phyloP scores from a whole-genome alignment of 192 early-diverging fungal genomes.

The Backusella tuberculispora region DNA sequence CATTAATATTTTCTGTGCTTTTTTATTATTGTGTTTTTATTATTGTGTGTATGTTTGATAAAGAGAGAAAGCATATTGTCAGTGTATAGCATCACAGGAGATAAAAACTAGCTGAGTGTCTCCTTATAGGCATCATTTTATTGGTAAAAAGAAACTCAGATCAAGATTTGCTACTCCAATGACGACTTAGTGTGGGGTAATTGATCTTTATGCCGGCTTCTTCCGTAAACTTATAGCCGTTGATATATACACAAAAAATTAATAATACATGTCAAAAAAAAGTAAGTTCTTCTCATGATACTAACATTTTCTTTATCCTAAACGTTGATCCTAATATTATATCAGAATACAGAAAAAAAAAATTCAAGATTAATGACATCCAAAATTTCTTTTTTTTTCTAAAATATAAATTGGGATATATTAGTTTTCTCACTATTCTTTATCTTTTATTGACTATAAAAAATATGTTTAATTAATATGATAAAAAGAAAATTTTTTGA shows the following conservation, averaged over 20 bases:
- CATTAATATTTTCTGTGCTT: background rate
- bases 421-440: background rate
- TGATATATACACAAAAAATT: background rate
- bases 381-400: background rate
- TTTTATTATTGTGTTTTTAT: background rate
- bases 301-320: background rate
- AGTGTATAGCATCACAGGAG: background rate
- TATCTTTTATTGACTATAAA: background rate
- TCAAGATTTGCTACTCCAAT: background rate
- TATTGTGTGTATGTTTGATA: background rate
- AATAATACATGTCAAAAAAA: background rate
- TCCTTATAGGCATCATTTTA: background rate
- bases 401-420: background rate
- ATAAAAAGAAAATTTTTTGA: background rate
- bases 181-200: background rate
- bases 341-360: no score
- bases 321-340: background rate
- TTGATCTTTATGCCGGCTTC: background rate
- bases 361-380: background rate
- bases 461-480: background rate
- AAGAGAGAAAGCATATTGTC: background rate
- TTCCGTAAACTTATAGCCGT: conserved; percentile 6
- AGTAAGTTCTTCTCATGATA: background rate
- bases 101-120: background rate
- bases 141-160: background rate